Conservation (phyloP, 768 basidiomycete species). For the Lactarius tabidus region DNA sequence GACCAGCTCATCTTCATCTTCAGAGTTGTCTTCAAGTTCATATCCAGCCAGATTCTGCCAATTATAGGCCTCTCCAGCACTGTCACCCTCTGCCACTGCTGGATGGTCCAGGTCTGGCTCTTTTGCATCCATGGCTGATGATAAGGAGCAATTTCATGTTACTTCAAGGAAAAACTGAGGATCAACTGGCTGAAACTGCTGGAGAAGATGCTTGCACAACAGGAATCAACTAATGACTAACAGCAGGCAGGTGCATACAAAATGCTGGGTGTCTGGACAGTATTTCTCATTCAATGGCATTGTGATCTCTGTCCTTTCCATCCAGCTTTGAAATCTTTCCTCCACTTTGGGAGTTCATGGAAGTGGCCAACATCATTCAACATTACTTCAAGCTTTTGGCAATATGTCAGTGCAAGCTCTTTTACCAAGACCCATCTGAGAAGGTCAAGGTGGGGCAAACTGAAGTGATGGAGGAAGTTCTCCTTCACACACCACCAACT, state of each 20-base stretch:
- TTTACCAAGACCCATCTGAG: neutral
- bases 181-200: neutral
- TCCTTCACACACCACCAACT: neutral
- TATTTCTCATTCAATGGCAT: neutral
- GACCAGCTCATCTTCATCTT: no score
- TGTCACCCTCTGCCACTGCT: no score
- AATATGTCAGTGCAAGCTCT: neutral
- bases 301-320: neutral
- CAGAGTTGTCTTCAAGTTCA: no score
- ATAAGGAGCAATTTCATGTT: neutral
- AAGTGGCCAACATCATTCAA: neutral
- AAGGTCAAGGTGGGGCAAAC: neutral
- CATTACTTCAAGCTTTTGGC: neutral
- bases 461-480: neutral
- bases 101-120: no score
- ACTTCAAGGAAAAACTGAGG: neutral
- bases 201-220: neutral
- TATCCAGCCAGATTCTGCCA: no score
- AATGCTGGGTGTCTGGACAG: neutral
- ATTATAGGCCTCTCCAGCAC: no score
- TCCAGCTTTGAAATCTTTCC: neutral
- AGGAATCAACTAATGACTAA: neutral
- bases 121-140: no score
- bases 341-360: neutral
- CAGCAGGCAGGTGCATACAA: neutral